These are phyloP conservation scores for Pseudonitzschia pungens DNA, from an alignment of 108 stramenopile genomes.

Conservation along the genomic window DNA sequence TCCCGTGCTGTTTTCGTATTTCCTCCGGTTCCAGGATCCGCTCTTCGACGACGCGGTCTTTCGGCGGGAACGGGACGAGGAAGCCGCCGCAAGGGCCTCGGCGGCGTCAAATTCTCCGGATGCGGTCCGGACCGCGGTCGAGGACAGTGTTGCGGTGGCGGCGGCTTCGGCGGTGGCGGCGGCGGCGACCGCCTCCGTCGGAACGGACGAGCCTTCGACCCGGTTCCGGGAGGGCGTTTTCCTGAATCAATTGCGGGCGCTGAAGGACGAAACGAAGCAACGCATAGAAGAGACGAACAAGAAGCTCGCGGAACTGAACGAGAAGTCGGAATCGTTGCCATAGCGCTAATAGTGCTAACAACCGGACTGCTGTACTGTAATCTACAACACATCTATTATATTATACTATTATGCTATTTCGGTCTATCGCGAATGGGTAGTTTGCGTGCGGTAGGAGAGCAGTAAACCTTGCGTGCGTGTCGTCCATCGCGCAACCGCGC, in stretches of 20 bases:
- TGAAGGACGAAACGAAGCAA: slow-evolving; percentile 12
- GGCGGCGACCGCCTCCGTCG: too few relatives aligned
- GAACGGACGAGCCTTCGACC: not conserved
- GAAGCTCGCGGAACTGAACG: not conserved
- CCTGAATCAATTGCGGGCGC: slow-evolving; percentile 18
- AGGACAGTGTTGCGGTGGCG: not conserved
- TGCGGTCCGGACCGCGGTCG: not conserved
- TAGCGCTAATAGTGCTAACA: too few relatives aligned
- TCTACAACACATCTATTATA: too few relatives aligned
- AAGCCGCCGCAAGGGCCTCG: not conserved
- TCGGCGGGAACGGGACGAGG: slow-evolving; percentile 15
- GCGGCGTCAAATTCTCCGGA: not conserved
- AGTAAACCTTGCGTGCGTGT: too few relatives aligned
- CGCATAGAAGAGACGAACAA: slow-evolving; percentile 20
- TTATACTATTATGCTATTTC: too few relatives aligned
- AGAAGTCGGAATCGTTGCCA: not conserved
- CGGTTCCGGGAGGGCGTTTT: slow-evolving; percentile 10
- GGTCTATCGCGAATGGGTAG: too few relatives aligned
- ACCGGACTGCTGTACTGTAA: too few relatives aligned
- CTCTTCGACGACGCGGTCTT: slow-evolving; percentile 48
- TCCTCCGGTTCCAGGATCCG: slow-evolving; percentile 69
- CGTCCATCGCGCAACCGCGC: too few relatives aligned
- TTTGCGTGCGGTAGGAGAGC: too few relatives aligned
- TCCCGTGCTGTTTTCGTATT: slow-evolving; percentile 54
- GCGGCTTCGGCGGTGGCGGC: not conserved